Percentiles rank a stretch among this genome's conserved stretches.
phyloP scores from a whole-genome alignment of 345 rosid genomes.

The Gossypium stocksii region DNA sequence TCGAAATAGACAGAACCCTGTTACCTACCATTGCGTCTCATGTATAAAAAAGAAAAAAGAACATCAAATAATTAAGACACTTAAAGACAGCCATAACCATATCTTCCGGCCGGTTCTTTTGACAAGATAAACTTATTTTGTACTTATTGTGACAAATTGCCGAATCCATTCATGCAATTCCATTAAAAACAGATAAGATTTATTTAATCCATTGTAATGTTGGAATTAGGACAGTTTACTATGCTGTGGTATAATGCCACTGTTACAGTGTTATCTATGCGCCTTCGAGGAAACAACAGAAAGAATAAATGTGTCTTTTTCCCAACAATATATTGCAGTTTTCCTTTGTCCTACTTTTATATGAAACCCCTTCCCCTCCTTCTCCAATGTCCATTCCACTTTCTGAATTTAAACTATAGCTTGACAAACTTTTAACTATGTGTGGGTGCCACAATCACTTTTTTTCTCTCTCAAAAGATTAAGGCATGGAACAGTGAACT shows the following conservation, averaged over 20 bases:
- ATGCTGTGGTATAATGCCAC: background rate
- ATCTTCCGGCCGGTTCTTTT: background rate
- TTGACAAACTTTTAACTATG: background rate
- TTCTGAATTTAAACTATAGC: background rate
- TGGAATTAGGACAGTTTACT: background rate
- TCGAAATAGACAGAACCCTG: conserved; percentile 2
- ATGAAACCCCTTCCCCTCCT: background rate
- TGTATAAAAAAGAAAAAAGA: background rate
- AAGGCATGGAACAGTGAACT: background rate
- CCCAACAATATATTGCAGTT: background rate
- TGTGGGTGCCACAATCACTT: conserved; percentile 9
- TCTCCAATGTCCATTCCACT: background rate
- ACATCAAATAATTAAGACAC: background rate
- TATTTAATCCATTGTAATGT: no score
- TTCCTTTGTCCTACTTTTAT: background rate
- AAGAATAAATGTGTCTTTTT: background rate
- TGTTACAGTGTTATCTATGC: background rate
- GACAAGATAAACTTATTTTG: background rate
- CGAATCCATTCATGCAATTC: no score
- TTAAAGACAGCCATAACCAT: conserved; percentile 3
- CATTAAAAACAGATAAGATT: no score
- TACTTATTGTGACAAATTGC: background rate
- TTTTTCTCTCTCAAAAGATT: no score
- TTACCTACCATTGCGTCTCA: background rate
- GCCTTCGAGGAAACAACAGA: conserved; percentile 4